Evolutionary conservation across 164 flowering plant genomes (phyloP).

Genomic region (Stephania yunnanensis): DNA sequence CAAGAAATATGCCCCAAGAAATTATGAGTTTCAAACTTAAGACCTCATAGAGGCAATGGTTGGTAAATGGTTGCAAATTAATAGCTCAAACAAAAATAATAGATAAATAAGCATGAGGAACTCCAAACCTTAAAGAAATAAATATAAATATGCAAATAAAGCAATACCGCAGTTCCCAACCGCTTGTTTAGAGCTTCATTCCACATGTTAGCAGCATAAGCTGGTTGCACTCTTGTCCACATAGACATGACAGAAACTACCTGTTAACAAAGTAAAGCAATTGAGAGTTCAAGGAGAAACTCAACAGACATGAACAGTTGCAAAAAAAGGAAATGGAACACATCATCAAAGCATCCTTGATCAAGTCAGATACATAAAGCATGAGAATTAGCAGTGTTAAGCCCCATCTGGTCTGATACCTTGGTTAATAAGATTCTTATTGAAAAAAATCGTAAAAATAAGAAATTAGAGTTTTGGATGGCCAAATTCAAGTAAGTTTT

Average conservation of each 20-base stretch:
- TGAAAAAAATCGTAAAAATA: background rate
- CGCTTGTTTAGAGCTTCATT: constrained; percentile 97
- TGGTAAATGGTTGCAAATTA: background rate
- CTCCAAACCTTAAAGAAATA: background rate
- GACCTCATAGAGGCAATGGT: no score
- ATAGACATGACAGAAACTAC: constrained; percentile 98
- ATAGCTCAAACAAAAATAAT: background rate
- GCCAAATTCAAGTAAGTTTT: background rate
- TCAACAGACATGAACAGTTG: background rate
- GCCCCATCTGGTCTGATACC: background rate
- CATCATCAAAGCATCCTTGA: background rate
- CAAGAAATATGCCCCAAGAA: no score
- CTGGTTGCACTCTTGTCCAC: constrained; percentile 99
- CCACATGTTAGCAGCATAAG: constrained; percentile 99
- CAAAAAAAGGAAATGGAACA: background rate
- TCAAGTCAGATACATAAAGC: background rate
- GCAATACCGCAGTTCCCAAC: constrained; percentile 84
- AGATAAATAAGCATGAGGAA: background rate
- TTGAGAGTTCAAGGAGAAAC: background rate
- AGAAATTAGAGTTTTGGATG: background rate
- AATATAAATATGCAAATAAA: constrained; percentile 1
- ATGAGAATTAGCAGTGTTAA: background rate
- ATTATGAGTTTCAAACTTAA: no score
- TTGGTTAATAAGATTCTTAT: background rate
- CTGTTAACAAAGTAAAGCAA: constrained; percentile 31